Percentiles rank a stretch among this genome's conserved stretches.
These are phyloP conservation scores for Sporothrix variecibatus DNA, from an alignment of 2,329 filamentous ascomycete species.

Conservation along the genomic window DNA sequence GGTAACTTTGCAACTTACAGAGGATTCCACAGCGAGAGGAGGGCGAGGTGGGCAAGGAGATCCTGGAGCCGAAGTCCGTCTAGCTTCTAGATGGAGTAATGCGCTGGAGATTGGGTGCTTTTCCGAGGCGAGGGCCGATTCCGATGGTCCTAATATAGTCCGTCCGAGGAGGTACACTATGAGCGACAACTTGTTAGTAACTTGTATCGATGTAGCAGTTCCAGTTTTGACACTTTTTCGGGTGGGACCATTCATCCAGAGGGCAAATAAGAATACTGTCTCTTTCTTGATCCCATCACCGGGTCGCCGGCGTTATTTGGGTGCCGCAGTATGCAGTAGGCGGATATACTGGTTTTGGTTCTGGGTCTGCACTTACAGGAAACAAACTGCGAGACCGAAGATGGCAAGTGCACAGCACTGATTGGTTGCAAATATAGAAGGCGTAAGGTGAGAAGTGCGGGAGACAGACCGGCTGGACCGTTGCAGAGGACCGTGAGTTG, in stretches of 20 bases:
- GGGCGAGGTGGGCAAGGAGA: neutral
- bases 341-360: neutral
- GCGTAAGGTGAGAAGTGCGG: neutral
- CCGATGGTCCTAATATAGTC: neutral
- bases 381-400: neutral
- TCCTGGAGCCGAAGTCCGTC: neutral
- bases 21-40: neutral
- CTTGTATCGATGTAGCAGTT: neutral
- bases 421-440: neutral
- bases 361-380: constrained; percentile 10
- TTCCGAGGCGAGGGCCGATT: constrained; percentile 11
- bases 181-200: neutral
- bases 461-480: neutral
- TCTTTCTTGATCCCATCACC: neutral
- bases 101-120: neutral
- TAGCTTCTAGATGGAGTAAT: neutral
- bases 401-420: constrained; percentile 25
- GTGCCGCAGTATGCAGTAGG: neutral
- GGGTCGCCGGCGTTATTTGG: neutral
- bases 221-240: neutral
- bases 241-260: neutral
- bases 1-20: neutral
- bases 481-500: constrained; percentile 11
- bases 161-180: neutral
- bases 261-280: neutral